Evolutionary conservation across 106 monocot species (phyloP).

Genomic region (Agapanthus africanus): DNA sequence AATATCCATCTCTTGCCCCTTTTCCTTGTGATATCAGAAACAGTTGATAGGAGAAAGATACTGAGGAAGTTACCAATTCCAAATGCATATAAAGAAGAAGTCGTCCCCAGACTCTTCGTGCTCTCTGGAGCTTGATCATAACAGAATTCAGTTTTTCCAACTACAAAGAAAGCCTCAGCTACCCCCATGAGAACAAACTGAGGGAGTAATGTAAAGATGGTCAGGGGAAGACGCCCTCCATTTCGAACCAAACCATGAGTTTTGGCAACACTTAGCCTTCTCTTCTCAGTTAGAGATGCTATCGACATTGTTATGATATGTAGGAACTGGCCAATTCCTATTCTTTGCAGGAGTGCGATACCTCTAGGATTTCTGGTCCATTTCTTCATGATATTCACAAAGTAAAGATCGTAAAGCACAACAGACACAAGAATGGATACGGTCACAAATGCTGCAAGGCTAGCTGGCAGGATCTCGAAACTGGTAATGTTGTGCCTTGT

Average conservation of each 20-base stretch:
- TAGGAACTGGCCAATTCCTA: conserved; percentile 5
- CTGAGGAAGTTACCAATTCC: conserved; percentile 44
- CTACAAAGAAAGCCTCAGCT: no score
- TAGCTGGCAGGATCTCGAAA: conserved; percentile 18
- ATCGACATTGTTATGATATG: background rate
- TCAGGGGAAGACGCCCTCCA: conserved; percentile 10
- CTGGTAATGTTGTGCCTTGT: conserved; percentile 16
- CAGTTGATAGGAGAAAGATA: conserved; percentile 24
- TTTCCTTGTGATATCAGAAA: conserved; percentile 18
- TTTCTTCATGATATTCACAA: conserved; percentile 12
- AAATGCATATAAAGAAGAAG: conserved; percentile 25
- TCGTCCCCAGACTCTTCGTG: conserved; percentile 53
- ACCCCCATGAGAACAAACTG: conserved; percentile 53
- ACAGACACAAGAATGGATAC: conserved; percentile 9
- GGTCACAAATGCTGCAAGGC: conserved; percentile 8
- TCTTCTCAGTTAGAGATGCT: conserved; percentile 11
- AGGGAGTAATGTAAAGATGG: conserved; percentile 39
- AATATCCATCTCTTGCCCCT: conserved; percentile 15
- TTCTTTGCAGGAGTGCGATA: conserved; percentile 11
- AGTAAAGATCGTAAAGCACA: conserved; percentile 13
- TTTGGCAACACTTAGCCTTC: conserved; percentile 11
- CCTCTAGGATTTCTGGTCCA: conserved; percentile 16
- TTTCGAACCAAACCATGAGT: background rate
- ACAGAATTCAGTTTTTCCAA: conserved; percentile 37
- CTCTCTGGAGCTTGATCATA: no score